Evolutionary conservation across 2,329 filamentous ascomycete species (phyloP), one percentile per base, ranked within the genome.

Genomic region (Fusarium buharicum): DNA sequence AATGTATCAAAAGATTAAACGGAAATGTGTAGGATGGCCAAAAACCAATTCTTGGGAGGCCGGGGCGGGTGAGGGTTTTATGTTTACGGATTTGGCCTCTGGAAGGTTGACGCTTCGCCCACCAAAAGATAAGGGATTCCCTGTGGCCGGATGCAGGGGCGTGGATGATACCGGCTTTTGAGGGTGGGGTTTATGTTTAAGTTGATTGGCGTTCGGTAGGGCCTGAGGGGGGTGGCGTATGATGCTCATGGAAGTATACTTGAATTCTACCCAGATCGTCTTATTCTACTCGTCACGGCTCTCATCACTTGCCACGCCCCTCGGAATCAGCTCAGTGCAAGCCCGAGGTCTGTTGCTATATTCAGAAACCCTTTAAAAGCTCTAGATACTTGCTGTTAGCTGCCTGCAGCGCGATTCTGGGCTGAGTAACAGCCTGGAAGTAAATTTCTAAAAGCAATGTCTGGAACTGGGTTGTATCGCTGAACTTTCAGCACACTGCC

Each of bases 101-200:
- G 28, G 55, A 66, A 60, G 55, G 54, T 51, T 59, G 53, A 55
- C 24, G 43, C 54, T 61, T 62, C 55, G 37, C 53, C 53, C 67
- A 39, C 54, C 65, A 50, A 67, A 57, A 70, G 68, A 70, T 69
- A 70, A 69, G 68, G 62, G 59, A 50, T 46, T 53, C 55, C 52
- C 60, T 67, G 67, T 60, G 62, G 47, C 62, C 68, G 64, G 62
- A 66, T 70, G 68, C 68, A 70, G 68, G 68, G 68, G 68, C 68
- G 68, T 70, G 64, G 55, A 44, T 69, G 68, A 57, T 67, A 66
- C 67, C 64, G 66, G 67, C 62, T 61, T 22, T 56, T 24, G 49
- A 63, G 8, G 31, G 60, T 64, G 59, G 60, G 60, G 55, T 55
- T 51, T 14, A 7, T 37, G 17, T 34, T 45, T 48, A 40, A 47